Percentiles rank a stretch among this genome's conserved stretches.
phyloP scores from a whole-genome alignment of 73 alveolate species.

The Tetrahymena thermophila region DNA sequence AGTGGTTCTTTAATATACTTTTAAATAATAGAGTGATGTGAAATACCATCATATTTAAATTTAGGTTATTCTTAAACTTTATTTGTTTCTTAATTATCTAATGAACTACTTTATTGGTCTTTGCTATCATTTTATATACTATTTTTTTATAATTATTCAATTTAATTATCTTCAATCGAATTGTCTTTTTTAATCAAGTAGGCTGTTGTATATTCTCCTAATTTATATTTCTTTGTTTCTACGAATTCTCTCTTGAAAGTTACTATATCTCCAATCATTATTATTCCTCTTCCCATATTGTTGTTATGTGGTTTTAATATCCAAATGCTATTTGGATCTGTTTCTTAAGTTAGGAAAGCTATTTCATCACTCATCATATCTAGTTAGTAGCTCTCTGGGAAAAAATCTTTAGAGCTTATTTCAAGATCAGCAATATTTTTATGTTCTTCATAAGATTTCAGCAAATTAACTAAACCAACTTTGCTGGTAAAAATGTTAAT shows the following conservation, averaged over 20 bases:
- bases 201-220: conserved; percentile 40
- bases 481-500: conserved; percentile 51
- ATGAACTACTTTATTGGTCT: background rate
- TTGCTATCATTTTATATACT: conserved; percentile 12
- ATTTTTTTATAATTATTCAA: background rate
- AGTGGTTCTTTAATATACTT: conserved; percentile 78
- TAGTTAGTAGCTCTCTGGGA: conserved; percentile 67
- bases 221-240: conserved; percentile 10
- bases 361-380: conserved; percentile 54
- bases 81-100: background rate
- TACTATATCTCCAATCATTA: conserved; percentile 42
- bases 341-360: conserved; percentile 42
- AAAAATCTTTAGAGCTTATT: conserved; percentile 32
- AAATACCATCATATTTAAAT: conserved; percentile 39
- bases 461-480: conserved; percentile 41
- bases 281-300: conserved; percentile 68
- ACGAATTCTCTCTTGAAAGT: conserved; percentile 45
- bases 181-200: conserved; percentile 14
- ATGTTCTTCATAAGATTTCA: conserved; percentile 28
- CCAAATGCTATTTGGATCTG: conserved; percentile 52
- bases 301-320: conserved; percentile 54
- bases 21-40: conserved; percentile 54
- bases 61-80: conserved; percentile 22
- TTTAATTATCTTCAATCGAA: background rate
- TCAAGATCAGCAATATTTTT: conserved; percentile 34